These are phyloP conservation scores for Beauveria asiatica DNA, from an alignment of 2,329 filamentous ascomycete species.

Conservation along the genomic window DNA sequence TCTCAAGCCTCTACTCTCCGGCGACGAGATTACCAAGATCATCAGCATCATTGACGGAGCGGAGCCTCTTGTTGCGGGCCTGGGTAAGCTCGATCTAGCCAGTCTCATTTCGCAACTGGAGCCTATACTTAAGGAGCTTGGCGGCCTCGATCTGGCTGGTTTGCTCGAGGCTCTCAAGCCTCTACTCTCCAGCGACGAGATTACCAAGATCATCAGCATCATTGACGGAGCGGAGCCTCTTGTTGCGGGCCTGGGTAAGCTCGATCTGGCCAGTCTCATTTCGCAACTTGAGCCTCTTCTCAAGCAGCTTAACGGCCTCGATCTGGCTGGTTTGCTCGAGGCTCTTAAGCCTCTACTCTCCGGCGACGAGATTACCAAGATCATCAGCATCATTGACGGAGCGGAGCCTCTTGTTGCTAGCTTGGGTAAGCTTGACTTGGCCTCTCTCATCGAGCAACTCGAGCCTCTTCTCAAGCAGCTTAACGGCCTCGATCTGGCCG, in stretches of 20 bases:
- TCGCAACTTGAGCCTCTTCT: slow-evolving; percentile 20
- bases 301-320: slow-evolving; percentile 20
- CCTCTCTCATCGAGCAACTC: slow-evolving; percentile 26
- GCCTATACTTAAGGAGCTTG: slow-evolving; percentile 22
- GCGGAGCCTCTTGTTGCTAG: slow-evolving; percentile 24
- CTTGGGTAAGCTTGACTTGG: slow-evolving; percentile 23
- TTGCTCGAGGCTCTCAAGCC: too few species aligned
- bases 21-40: slow-evolving; percentile 23
- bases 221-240: too few species aligned
- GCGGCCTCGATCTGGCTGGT: slow-evolving; percentile 23
- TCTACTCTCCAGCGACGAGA: too few species aligned
- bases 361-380: slow-evolving; percentile 21
- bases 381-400: slow-evolving; percentile 26
- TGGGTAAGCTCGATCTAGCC: slow-evolving; percentile 23
- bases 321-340: slow-evolving; percentile 24
- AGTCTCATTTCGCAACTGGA: slow-evolving; percentile 27
- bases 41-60: slow-evolving; percentile 27
- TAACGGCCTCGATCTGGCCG: slow-evolving; percentile 22
- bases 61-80: slow-evolving; percentile 22
- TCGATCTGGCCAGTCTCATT: slow-evolving; percentile 12
- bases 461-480: slow-evolving; percentile 24
- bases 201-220: too few species aligned
- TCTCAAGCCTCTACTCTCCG: slow-evolving; percentile 20
- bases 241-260: too few species aligned
- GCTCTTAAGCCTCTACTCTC: slow-evolving; percentile 21